These are phyloP conservation scores for Botrytis elliptica DNA, from an alignment of 2,329 filamentous ascomycete species.

Conservation along the genomic window DNA sequence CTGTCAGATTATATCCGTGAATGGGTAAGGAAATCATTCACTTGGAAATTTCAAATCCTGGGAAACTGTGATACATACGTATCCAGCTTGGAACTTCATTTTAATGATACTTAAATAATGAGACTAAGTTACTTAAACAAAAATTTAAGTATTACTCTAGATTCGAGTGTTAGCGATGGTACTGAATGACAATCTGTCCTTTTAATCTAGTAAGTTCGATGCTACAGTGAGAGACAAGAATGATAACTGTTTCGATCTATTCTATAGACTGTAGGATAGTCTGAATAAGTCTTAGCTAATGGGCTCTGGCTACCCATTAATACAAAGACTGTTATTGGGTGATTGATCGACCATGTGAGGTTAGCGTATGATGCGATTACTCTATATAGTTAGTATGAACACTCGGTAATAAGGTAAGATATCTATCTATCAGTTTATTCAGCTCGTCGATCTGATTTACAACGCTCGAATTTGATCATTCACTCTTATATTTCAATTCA, in stretches of 20 bases:
- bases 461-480: background rate
- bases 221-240: background rate
- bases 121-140: background rate
- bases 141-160: background rate
- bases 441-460: background rate
- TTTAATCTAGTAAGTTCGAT: background rate
- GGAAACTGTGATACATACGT: background rate
- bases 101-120: background rate
- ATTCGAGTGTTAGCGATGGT: background rate
- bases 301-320: background rate
- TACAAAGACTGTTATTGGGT: background rate
- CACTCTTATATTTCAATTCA: background rate
- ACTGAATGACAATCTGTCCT: background rate
- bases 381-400: background rate
- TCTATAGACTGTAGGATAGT: background rate
- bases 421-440: background rate
- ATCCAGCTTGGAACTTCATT: too few species aligned
- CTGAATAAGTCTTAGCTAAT: background rate
- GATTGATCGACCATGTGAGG: background rate
- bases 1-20: background rate
- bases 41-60: background rate
- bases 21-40: background rate
- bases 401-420: too few species aligned
- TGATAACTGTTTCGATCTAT: background rate
- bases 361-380: background rate